phyloP scores from a whole-genome alignment of 495 filamentous ascomycete species.

The Trichoderma asperelloides region DNA sequence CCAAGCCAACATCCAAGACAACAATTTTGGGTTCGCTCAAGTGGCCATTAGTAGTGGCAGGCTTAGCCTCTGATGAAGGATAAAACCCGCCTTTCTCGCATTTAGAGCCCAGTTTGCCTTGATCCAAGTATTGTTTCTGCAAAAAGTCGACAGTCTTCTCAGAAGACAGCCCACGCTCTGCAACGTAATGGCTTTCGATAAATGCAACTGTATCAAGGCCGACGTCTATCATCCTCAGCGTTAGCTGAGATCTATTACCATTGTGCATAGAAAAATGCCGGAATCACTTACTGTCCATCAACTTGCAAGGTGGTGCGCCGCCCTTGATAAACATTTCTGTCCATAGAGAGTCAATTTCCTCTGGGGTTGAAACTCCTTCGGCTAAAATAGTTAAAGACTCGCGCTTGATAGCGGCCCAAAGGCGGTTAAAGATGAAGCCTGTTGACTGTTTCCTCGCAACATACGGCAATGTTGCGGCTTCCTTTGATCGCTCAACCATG shows the following conservation, averaged over 20 bases:
- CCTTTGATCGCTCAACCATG: conserved; percentile 29
- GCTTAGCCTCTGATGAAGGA: neutral
- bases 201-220: conserved; percentile 38
- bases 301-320: neutral
- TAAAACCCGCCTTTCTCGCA: neutral
- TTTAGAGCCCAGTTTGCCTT: neutral
- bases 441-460: conserved; percentile 36
- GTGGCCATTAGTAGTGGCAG: neutral
- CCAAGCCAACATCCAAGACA: neutral
- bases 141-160: conserved; percentile 28
- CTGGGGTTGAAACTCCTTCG: conserved; percentile 36
- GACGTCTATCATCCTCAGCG: conserved; percentile 19
- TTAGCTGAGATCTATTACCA: neutral
- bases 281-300: neutral
- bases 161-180: conserved; percentile 25
- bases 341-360: conserved; percentile 37
- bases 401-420: conserved; percentile 51
- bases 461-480: conserved; percentile 35
- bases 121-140: conserved; percentile 20
- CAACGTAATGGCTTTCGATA: conserved; percentile 20
- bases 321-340: conserved; percentile 21
- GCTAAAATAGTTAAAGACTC: conserved; percentile 44
- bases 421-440: conserved; percentile 51
- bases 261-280: neutral
- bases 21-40: neutral